Percentiles rank a stretch among this genome's conserved stretches.
Evolutionary conservation across 129 eudicot genomes (phyloP).

Genomic region (Mikania micrantha): DNA sequence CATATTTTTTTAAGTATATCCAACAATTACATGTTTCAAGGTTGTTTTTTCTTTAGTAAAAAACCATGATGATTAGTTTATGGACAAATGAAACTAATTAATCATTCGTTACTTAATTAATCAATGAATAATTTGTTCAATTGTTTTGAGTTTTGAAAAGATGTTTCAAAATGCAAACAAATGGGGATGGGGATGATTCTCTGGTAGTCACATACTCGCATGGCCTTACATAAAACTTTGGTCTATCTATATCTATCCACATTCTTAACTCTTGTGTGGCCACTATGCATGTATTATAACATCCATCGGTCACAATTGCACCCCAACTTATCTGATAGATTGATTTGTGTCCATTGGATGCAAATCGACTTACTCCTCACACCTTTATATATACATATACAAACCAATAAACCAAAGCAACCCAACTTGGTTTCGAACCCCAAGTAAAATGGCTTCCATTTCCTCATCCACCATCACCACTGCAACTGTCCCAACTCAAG

Average conservation of each 20-base stretch:
- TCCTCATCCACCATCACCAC: conserved; percentile 26
- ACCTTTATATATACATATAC: conserved; percentile 16
- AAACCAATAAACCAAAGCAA: background rate
- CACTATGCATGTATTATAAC: background rate
- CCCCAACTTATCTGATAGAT: background rate
- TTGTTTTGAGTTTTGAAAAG: too few relatives aligned
- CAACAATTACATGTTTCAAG: too few relatives aligned
- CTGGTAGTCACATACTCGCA: background rate
- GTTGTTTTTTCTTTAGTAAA: too few relatives aligned
- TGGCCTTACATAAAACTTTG: conserved; percentile 13
- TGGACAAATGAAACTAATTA: too few relatives aligned
- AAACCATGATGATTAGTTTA: too few relatives aligned
- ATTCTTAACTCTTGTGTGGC: conserved; percentile 21
- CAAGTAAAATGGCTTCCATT: conserved; percentile 25
- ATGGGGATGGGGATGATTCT: background rate
- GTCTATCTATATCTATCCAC: conserved; percentile 15
- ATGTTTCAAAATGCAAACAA: background rate
- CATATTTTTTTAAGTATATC: too few relatives aligned
- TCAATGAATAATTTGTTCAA: too few relatives aligned
- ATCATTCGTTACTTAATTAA: too few relatives aligned
- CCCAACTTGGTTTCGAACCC: background rate
- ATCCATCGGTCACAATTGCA: conserved; percentile 26
- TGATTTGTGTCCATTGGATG: conserved; percentile 19
- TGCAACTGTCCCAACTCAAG: conserved; percentile 28
- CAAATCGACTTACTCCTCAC: background rate